These are phyloP conservation scores for Escallonia rubra DNA, from an alignment of 129 eudicot species.

Conservation along the genomic window DNA sequence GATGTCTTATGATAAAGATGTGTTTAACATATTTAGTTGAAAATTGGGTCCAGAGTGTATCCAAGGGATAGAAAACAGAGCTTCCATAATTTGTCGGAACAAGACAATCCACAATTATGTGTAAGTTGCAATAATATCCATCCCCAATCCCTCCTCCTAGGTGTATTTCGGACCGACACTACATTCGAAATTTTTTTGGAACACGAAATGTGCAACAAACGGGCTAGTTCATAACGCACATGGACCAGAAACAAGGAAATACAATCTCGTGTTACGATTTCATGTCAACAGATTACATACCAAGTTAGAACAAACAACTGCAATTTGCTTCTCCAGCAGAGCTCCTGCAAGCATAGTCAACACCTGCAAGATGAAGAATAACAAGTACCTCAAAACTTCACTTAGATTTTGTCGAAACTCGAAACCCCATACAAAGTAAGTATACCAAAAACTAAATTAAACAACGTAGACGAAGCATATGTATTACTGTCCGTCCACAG, in stretches of 20 bases:
- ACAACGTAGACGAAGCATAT: too few species aligned
- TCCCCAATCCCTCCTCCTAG: too few species aligned
- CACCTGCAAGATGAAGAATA: conserved; percentile 44
- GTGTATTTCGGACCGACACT: too few species aligned
- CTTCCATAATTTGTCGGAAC: not conserved
- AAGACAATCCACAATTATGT: not conserved
- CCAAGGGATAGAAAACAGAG: not conserved
- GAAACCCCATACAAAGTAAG: not conserved
- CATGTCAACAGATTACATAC: conserved; percentile 31
- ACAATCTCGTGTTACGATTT: not conserved
- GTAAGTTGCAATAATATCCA: not conserved
- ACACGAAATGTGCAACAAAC: not conserved
- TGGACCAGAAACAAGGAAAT: not conserved
- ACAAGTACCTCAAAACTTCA: conserved; percentile 1
- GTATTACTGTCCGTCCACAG: too few species aligned
- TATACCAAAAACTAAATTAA: too few species aligned
- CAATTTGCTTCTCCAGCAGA: conserved; percentile 92
- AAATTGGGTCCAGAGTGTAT: not conserved
- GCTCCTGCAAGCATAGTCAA: conserved; percentile 87
- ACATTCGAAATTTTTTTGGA: not conserved
- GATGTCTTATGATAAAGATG: too few species aligned
- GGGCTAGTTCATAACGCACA: not conserved
- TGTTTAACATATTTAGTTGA: too few species aligned
- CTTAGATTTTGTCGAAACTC: not conserved
- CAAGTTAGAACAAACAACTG: conserved; percentile 79